A percentile compares a stretch with the other conserved stretches of the same genome.
Conservation (phyloP, 345 rosid genomes). For the Psidium friedrichsthalianum region DNA sequence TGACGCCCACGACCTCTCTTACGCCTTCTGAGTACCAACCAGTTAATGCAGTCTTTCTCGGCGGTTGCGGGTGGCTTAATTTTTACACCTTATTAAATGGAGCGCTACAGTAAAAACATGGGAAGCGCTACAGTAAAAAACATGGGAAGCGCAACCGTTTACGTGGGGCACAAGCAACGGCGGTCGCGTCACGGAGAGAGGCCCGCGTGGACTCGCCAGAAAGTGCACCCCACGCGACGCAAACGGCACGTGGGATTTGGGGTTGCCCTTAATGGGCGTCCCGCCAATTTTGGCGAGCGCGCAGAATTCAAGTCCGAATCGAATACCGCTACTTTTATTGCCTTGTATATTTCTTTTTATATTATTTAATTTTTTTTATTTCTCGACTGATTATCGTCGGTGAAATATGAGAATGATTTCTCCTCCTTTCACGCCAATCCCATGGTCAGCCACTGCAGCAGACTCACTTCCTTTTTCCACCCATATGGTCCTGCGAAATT, state of each 20-base stretch:
- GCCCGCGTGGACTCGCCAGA: too few species aligned
- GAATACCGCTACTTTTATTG: neutral
- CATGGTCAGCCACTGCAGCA: too few species aligned
- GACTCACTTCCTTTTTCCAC: too few species aligned
- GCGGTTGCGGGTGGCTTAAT: neutral
- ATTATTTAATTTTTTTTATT: rapidly evolving
- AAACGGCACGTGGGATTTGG: neutral
- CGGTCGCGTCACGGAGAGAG: neutral
- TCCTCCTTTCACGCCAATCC: neutral
- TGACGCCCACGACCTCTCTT: too few species aligned
- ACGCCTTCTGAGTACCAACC: too few species aligned
- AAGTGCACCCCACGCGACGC: neutral
- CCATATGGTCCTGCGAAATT: neutral
- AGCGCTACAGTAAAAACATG: neutral
- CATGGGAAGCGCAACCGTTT: neutral
- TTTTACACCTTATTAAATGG: neutral
- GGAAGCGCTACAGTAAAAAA: neutral
- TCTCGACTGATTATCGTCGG: neutral
- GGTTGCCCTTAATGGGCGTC: neutral
- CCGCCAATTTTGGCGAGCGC: neutral
- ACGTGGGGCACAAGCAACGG: neutral
- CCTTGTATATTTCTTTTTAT: neutral
- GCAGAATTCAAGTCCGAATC: neutral
- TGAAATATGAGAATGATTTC: neutral
- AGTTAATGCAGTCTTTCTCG: neutral